Evolutionary conservation across 805 yeast species (phyloP), one percentile per base, ranked within the genome.

Genomic region (Candida morakotiae): DNA sequence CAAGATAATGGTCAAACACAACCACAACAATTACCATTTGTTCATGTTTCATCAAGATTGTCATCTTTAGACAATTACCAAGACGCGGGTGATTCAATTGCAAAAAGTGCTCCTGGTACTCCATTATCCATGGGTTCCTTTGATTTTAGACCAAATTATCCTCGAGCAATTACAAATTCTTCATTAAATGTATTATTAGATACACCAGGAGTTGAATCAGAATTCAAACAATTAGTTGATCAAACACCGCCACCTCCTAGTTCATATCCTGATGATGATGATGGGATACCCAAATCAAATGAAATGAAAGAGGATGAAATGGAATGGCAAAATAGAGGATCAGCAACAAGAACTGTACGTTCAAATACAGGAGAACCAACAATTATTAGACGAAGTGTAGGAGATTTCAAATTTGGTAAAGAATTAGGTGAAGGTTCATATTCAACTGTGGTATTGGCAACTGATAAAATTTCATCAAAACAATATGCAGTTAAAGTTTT

Each of bases 401-500:
- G 43, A 17, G 73, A 68, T 48, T 68, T 68, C 41, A 57, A 57
- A 39, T 66, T 66, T 35, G 73, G 73, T 5, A 55, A 57, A 31
- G 51, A 49, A n/a, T 48, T 68, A 29, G 73, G 73, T 11, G 73
- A 67, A 43, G 73, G 73, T 1, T 67, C 73, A 1, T 68, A 68
- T 40, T 64, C 71, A 8, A 68, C 73, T 0, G 73, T 68, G 5
- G 67, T 67, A 0, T 53, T 67, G 10, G 73, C 69, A 7, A 76
- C 53, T 58, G 51, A 82, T 74, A 41, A 73, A 65, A 53, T 64
- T 71, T 38, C 78, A 69, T 31, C 73, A 56, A 58, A 69, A 54
- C 59, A 77, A 62, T 85, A 80, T 55, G 95, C 95, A 1, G 81
- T 85, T 9, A 85, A 85, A 54, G 75, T 84, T 3, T 61, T 85